Evolutionary conservation across 768 basidiomycete species (phyloP).

Genomic region (Mycena venus): DNA sequence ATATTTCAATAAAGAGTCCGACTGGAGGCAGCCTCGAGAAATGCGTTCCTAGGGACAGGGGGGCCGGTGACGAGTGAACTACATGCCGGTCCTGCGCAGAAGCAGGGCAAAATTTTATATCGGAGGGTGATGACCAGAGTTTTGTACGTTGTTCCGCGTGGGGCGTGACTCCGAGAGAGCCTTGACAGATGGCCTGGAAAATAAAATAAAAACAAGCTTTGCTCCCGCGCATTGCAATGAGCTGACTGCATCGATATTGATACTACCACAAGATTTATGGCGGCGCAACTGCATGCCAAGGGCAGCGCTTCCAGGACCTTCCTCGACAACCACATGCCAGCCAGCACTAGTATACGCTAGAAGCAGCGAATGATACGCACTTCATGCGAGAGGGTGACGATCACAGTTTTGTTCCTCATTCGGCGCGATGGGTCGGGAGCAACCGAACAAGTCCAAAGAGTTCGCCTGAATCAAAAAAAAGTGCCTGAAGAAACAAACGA

Average conservation of each 20-base stretch:
- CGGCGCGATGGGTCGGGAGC: background rate
- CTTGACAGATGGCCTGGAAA: background rate
- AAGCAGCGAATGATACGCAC: background rate
- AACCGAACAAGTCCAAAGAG: too few relatives aligned
- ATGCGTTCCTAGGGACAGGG: too few relatives aligned
- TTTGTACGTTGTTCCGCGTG: background rate
- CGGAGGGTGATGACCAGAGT: background rate
- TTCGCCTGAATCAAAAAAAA: too few relatives aligned
- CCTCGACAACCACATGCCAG: too few relatives aligned
- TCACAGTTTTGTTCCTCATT: background rate
- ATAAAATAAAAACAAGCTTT: background rate
- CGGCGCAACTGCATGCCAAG: background rate
- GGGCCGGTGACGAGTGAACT: too few relatives aligned
- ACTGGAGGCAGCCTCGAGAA: too few relatives aligned
- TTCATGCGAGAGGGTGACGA: background rate
- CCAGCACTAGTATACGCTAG: too few relatives aligned
- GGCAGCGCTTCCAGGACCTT: background rate
- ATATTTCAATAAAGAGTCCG: too few relatives aligned
- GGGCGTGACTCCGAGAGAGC: too few relatives aligned
- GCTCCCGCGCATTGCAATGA: background rate
- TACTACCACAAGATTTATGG: too few relatives aligned
- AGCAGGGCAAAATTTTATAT: background rate
- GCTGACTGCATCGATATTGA: background rate
- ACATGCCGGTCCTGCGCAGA: too few relatives aligned
- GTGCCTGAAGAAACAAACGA: background rate